Evolutionary conservation across 306 rosid species (phyloP), one percentile per base, ranked within the genome.

Genomic region (Sesbania bispinosa): DNA sequence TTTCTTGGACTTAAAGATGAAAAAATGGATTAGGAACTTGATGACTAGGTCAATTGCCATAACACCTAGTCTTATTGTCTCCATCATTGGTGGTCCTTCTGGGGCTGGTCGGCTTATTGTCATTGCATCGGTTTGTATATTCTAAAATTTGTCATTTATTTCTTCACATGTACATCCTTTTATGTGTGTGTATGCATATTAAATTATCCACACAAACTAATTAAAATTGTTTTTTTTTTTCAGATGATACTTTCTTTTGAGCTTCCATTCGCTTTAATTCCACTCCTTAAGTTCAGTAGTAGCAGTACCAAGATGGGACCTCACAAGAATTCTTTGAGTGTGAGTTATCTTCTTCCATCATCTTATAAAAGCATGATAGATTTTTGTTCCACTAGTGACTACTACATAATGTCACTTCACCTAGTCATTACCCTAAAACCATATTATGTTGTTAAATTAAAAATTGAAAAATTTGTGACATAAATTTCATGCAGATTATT

Each of bases 211-310:
- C 3, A 16, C 13, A 10, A 2, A 33, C 67, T 7, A 39, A 67
- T 2, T 11, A 7, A n/a, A 20, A 61, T 46, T 64, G n/a, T n/a
- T n/a, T n/a, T n/a, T 38, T 3, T 51, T 77, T 46, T 77, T 62
- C 92, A 93, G 98, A 93, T 90, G 97, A 85, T 93, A 61, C 97
- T 93, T 62, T 84, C 97, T 13, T 93, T 93, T 71, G 96, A 90
- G 59, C 92, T 90, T 27, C 97, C 97, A 48, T 93, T 94, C 62
- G 96, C 96, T 61, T 79, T 94, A 19, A 90, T 90, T 69, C 92
- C 98, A 19, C 97, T 90, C 9, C 97, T 93, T 18, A 93, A 90
- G 65, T 93, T 93, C 68, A 93, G 98, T 69, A 84, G 92, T 48
- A 86, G 92, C 39, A 55, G 70, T 27, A 78, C 90, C 48, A 93